Conservation (phyloP, 2,329 filamentous ascomycete species). For the Dothidotthia symphoricarpi region DNA sequence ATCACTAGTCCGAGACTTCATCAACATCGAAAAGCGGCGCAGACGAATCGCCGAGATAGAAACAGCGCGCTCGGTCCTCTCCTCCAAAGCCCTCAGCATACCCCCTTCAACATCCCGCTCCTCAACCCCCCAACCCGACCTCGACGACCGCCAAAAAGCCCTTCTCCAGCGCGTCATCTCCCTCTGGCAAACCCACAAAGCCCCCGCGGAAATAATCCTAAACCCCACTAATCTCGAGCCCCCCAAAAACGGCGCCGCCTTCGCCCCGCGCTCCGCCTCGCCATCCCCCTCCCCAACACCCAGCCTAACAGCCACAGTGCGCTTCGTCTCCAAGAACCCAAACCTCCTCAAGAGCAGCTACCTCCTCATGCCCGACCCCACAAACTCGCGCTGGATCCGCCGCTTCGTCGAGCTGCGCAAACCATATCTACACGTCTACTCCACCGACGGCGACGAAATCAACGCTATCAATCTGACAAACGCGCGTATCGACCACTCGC, state of each 20-base stretch:
- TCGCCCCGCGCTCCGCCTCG: slow-evolving; percentile 43
- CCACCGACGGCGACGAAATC: slow-evolving; percentile 83
- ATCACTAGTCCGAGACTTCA: slow-evolving; percentile 85
- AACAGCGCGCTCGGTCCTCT: slow-evolving; percentile 65
- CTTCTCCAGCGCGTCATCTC: slow-evolving; percentile 57
- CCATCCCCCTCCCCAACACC: slow-evolving; percentile 48
- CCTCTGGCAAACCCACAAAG: slow-evolving; percentile 58
- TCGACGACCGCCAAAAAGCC: slow-evolving; percentile 39
- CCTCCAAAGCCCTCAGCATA: slow-evolving; percentile 47
- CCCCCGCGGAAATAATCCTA: slow-evolving; percentile 48
- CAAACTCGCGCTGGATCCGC: slow-evolving; percentile 81
- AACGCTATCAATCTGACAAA: slow-evolving; percentile 86
- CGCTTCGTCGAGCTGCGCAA: slow-evolving; percentile 88
- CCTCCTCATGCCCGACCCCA: slow-evolving; percentile 78
- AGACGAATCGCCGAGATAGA: slow-evolving; percentile 77
- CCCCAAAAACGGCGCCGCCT: slow-evolving; percentile 60
- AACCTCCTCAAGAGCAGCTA: slow-evolving; percentile 78
- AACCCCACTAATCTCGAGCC: slow-evolving; percentile 60
- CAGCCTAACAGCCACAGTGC: slow-evolving; percentile 71
- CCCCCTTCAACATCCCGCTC: slow-evolving; percentile 9
- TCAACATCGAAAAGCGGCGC: slow-evolving; percentile 70
- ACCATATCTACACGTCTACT: slow-evolving; percentile 90
- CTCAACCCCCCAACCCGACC: slow-evolving; percentile 12
- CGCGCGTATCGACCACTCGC: slow-evolving; percentile 86
- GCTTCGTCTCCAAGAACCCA: slow-evolving; percentile 73